Base-by-base conservation (phyloP, 2,329 filamentous ascomycete species). In the Podosphaera xanthii region DNA sequence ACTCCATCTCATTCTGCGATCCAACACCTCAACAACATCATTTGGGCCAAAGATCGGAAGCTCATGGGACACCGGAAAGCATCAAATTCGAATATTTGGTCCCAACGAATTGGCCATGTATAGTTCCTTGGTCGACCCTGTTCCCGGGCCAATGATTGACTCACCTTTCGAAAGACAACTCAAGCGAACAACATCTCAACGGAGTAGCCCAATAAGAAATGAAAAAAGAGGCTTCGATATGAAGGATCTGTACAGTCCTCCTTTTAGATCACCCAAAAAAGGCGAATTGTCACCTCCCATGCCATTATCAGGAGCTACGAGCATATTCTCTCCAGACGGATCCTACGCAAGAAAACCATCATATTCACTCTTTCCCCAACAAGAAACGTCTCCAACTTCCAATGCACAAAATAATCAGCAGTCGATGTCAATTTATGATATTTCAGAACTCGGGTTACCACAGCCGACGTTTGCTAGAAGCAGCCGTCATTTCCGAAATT, bases 1-100 rank as follows among this genome's bases (percentile, higher is more conserved):
- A 14, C 73, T 86, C 33, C 82, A 86, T 64, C 71, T 86, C 7
- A 83, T 85, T 64, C 73, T 87, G 57, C 77, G 83, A 63, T 80
- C 81, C 2, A 83, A 80, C 63, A 78, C 76, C 12, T 73, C 77
- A 10, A 75, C 77, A 10, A 77, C 77, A 34, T 79, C 81, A 57
- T 74, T 76, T 62, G 71, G 75, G 70, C 59, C 71, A 73, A 64
- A 72, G 72, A 57, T 46, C 30, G 56, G 72, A 74, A 69, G 74
- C 74, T 70, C 64, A 66, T 64, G 76, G 75, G 67, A 74, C 72
- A 63, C 75, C 73, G 65, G 73, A 69, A 65, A 75, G 71, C 72
- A 75, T 57, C 71, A 72, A 58, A 74, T 77, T 55, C 70, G 73
- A 40, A 71, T 77, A 58, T 76, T 72, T 64, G 72, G 72, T 46